A percentile compares a stretch with the other conserved stretches of the same genome.
These are phyloP conservation scores for Acaromyces ingoldii DNA, from an alignment of 1,284 basidiomycete genomes.

Conservation along the genomic window DNA sequence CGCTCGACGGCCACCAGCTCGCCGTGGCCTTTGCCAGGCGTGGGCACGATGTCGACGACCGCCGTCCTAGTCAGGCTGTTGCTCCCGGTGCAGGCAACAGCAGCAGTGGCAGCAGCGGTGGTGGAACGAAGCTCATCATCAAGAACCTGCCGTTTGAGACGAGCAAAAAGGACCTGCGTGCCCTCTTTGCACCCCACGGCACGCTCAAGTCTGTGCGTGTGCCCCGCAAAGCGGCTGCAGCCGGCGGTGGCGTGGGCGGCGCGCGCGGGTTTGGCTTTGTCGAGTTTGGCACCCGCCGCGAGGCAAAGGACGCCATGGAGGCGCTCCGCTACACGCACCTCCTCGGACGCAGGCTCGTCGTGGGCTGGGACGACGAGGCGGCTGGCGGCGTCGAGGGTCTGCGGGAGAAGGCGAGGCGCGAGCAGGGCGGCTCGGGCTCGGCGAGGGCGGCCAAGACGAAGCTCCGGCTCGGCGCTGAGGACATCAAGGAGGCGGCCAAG, in stretches of 20 bases:
- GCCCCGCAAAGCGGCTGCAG: constrained; percentile 66
- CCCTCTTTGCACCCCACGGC: constrained; percentile 71
- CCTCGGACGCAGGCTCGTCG: constrained; percentile 84
- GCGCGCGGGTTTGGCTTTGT: constrained; percentile 88
- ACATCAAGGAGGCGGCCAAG: constrained; percentile 22
- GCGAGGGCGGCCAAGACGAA: constrained; percentile 15
- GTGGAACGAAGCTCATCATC: constrained; percentile 63
- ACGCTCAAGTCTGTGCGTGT: constrained; percentile 58
- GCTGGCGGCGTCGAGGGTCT: constrained; percentile 25
- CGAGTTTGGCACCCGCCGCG: constrained; percentile 56
- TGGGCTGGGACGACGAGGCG: constrained; percentile 73
- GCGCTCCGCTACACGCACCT: constrained; percentile 84
- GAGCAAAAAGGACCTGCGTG: constrained; percentile 82
- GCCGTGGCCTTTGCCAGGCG: constrained; percentile 82
- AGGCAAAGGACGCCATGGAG: constrained; percentile 40
- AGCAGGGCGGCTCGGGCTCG: background rate
- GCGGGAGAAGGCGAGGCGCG: constrained; percentile 17
- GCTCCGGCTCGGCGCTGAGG: constrained; percentile 24
- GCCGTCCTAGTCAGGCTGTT: too few relatives aligned
- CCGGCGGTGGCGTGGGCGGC: constrained; percentile 65
- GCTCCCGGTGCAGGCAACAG: constrained; percentile 53
- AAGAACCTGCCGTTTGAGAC: constrained; percentile 98
- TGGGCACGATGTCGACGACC: constrained; percentile 62
- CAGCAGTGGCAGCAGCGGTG: constrained; percentile 62
- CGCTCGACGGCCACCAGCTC: constrained; percentile 80